Evolutionary conservation across 495 filamentous ascomycete species (phyloP).

Genomic region (Daldinia caldariorum): DNA sequence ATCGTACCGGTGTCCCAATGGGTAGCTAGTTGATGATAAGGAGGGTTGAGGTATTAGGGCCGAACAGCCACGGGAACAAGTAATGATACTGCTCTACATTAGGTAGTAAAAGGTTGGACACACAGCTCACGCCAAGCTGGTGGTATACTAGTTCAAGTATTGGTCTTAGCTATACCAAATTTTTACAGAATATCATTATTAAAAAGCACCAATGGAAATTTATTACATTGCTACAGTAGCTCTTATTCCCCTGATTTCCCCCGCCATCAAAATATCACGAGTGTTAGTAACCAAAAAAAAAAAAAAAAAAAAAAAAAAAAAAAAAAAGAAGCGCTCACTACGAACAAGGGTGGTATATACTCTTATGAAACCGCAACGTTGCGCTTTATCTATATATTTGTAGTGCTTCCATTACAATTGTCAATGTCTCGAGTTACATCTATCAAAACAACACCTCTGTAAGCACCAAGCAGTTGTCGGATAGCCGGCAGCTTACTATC

Average conservation of each 20-base stretch:
- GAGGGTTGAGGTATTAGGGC: background rate
- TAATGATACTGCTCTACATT: background rate
- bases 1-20: background rate
- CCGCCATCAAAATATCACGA: background rate
- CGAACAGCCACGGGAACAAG: background rate
- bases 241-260: background rate
- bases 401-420: background rate
- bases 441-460: background rate
- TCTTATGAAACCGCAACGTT: background rate
- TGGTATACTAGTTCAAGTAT: slow-evolving; percentile 1
- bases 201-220: background rate
- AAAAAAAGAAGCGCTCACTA: background rate
- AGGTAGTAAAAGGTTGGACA: background rate
- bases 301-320: too few relatives aligned
- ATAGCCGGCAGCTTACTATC: background rate
- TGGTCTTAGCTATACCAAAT: background rate
- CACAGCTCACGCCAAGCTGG: background rate
- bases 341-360: background rate
- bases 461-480: background rate
- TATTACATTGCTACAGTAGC: background rate
- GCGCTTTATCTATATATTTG: background rate
- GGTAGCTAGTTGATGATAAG: background rate
- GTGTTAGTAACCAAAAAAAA: too few relatives aligned
- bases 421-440: background rate
- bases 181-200: background rate